Conservation (phyloP, 257 asterid species). For the Solanum sejunctum region DNA sequence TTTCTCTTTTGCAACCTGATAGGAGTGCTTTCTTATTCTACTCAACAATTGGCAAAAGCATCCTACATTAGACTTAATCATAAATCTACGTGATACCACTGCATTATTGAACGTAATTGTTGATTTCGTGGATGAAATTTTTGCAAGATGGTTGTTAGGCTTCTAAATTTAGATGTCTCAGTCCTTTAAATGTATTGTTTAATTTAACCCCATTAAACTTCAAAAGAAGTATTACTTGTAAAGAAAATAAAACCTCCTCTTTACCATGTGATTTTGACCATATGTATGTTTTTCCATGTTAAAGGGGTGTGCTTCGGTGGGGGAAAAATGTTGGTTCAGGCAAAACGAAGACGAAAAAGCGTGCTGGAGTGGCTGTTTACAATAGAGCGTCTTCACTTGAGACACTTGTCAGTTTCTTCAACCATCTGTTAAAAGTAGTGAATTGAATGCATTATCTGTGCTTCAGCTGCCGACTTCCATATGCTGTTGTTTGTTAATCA, state of each 20-base stretch:
- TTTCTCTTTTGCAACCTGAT: not conserved
- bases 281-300: not conserved
- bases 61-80: not conserved
- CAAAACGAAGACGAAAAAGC: constrained; percentile 76
- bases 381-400: constrained; percentile 93
- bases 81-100: not conserved
- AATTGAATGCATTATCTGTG: not conserved
- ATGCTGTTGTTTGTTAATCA: not conserved
- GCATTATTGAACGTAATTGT: not conserved
- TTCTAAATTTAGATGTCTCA: not conserved
- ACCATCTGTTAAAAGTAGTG: not conserved
- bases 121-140: not conserved
- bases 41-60: not conserved
- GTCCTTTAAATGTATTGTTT: not conserved
- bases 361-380: constrained; percentile 95
- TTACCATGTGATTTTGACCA: not conserved
- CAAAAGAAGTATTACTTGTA: not conserved
- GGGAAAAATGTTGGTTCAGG: constrained; percentile 88
- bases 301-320: constrained; percentile 92
- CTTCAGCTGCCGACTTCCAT: not conserved
- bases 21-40: not conserved
- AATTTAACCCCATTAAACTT: not conserved
- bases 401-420: constrained; percentile 58
- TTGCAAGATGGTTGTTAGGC: not conserved
- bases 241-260: not conserved